These are phyloP conservation scores for Dioscorea zingiberensis DNA, from an alignment of 106 monocot species.

Conservation along the genomic window DNA sequence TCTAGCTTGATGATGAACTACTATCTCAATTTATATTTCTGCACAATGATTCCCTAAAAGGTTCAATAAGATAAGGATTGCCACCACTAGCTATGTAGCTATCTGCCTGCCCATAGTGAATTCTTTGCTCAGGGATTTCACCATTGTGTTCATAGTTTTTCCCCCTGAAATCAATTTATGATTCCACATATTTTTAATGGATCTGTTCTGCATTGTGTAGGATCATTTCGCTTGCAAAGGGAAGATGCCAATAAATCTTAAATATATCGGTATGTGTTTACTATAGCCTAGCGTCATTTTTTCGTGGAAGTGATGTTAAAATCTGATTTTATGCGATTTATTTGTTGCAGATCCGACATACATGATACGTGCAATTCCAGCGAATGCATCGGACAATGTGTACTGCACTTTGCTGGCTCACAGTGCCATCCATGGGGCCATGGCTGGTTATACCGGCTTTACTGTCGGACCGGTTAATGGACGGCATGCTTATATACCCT, in stretches of 20 bases:
- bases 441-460: conserved; percentile 72
- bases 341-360: conserved; percentile 48
- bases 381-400: conserved; percentile 65
- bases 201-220: conserved; percentile 22
- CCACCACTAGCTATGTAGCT: too few species aligned
- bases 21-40: too few species aligned
- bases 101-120: too few species aligned
- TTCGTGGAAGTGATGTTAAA: too few species aligned
- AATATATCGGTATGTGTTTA: conserved; percentile 49
- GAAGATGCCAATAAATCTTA: conserved; percentile 49
- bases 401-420: conserved; percentile 58
- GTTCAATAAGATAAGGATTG: too few species aligned
- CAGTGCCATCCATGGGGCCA: conserved; percentile 61
- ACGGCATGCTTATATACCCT: conserved; percentile 62
- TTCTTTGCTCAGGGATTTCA: too few species aligned
- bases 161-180: too few species aligned
- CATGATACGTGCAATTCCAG: conserved; percentile 61
- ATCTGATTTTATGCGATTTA: too few species aligned
- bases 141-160: neutral
- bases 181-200: too few species aligned
- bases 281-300: too few species aligned
- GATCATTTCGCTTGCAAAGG: conserved; percentile 37
- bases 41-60: too few species aligned
- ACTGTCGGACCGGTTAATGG: conserved; percentile 59
- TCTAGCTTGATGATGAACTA: too few species aligned